A percentile compares a stretch with the other conserved stretches of the same genome.
Conservation (phyloP, 2,329 filamentous ascomycete genomes). For the Monilinia laxa region DNA sequence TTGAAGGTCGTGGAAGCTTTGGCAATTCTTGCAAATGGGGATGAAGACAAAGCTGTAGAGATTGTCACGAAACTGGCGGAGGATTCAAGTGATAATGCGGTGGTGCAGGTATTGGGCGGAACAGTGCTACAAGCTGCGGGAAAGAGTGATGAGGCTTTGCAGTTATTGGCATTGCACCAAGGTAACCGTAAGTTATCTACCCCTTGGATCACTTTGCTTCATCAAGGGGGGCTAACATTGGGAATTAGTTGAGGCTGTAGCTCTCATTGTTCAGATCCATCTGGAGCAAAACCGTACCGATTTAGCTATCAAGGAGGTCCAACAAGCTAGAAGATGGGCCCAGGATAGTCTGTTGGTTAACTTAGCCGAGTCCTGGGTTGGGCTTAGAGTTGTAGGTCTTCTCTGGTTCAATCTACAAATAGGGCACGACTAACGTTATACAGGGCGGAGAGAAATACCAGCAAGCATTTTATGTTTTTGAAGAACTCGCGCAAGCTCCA, state of each 20-base stretch:
- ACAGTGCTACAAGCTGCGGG: conserved; percentile 78
- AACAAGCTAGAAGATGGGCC: conserved; percentile 84
- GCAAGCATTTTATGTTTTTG: conserved; percentile 94
- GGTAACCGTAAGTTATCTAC: conserved; percentile 69
- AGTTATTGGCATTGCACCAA: conserved; percentile 77
- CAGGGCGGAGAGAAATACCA: conserved; percentile 95
- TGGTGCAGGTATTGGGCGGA: conserved; percentile 79
- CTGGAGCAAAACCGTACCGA: conserved; percentile 89
- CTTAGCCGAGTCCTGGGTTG: conserved; percentile 92
- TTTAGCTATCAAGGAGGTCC: conserved; percentile 85
- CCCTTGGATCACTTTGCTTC: not conserved
- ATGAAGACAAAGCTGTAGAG: conserved; percentile 60
- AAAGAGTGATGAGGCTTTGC: conserved; percentile 81
- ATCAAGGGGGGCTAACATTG: conserved; percentile 14
- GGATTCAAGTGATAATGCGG: conserved; percentile 68
- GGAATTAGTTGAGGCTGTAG: conserved; percentile 68
- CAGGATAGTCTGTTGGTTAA: conserved; percentile 94
- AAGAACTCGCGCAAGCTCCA: conserved; percentile 88
- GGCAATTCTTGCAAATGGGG: conserved; percentile 64
- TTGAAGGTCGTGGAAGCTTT: conserved; percentile 74
- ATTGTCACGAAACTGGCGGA: conserved; percentile 66
- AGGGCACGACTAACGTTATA: conserved; percentile 39
- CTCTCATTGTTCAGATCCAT: conserved; percentile 88
- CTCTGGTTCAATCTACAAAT: not conserved
- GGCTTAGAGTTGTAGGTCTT: conserved; percentile 70